phyloP scores from a whole-genome alignment of 1,284 basidiomycete genomes.

The Meira miltonrushii region DNA sequence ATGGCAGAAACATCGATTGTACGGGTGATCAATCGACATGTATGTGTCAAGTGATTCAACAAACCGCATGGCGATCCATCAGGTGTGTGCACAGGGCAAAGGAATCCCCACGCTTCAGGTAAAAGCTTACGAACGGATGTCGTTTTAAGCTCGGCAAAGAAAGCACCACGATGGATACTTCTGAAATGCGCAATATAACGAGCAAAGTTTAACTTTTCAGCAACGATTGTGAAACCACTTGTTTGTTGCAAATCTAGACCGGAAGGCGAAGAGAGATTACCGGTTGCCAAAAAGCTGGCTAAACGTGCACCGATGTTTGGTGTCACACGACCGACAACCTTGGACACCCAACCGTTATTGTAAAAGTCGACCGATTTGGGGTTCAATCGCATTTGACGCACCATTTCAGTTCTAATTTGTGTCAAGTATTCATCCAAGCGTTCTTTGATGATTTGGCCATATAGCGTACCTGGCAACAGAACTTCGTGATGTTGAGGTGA shows the following conservation, averaged over 20 bases:
- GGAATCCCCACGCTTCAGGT: constrained; percentile 98
- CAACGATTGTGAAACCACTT: constrained; percentile 94
- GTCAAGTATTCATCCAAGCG: constrained; percentile 84
- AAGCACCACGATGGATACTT: constrained; percentile 96
- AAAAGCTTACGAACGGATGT: constrained; percentile 94
- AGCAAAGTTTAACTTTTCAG: constrained; percentile 97
- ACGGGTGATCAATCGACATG: constrained; percentile 82
- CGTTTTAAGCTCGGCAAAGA: constrained; percentile 98
- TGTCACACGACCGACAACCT: constrained; percentile 71
- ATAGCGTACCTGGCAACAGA: constrained; percentile 84
- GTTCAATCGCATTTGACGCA: constrained; percentile 70
- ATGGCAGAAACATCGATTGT: constrained; percentile 73
- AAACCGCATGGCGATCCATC: constrained; percentile 97
- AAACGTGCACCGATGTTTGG: constrained; percentile 88
- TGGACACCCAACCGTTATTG: constrained; percentile 77
- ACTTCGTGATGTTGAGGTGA: constrained; percentile 98
- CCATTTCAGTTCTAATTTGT: constrained; percentile 69
- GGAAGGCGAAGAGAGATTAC: constrained; percentile 88
- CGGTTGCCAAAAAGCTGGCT: constrained; percentile 93
- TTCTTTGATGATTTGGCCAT: constrained; percentile 98
- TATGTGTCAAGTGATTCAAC: constrained; percentile 90
- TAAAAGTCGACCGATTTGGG: constrained; percentile 71
- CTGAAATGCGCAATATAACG: constrained; percentile 98
- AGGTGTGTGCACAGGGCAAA: constrained; percentile 97
- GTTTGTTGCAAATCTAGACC: constrained; percentile 96